Conservation (phyloP, 2,329 filamentous ascomycete genomes). For the Colletotrichum limetticola region DNA sequence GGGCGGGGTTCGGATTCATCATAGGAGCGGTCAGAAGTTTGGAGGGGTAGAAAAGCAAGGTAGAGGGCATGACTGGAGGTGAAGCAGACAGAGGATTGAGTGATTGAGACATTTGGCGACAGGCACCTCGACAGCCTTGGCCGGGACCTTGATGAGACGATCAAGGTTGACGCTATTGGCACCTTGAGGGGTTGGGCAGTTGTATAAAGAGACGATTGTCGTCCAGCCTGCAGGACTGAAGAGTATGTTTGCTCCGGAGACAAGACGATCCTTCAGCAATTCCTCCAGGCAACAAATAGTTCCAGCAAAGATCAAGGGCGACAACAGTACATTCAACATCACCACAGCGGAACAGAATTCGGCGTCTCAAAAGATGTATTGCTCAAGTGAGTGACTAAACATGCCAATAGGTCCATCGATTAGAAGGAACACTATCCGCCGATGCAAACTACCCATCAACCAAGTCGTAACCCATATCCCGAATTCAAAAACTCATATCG, state of each 20-base stretch:
- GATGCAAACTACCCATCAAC: neutral
- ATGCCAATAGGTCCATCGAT: slow-evolving; percentile 3
- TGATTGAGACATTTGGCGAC: neutral
- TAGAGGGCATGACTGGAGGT: neutral
- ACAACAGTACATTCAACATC: too few relatives aligned
- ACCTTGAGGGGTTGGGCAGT: slow-evolving; percentile 16
- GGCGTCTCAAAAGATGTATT: slow-evolving; percentile 21
- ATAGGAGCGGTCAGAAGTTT: slow-evolving; percentile 29
- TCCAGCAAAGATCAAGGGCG: neutral
- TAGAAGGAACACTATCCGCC: slow-evolving; percentile 9
- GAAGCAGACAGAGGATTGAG: too few relatives aligned
- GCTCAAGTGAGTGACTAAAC: slow-evolving; percentile 26
- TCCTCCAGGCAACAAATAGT: too few relatives aligned
- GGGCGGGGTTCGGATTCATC: slow-evolving; percentile 21
- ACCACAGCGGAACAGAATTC: neutral
- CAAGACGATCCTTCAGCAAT: too few relatives aligned
- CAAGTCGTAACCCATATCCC: neutral
- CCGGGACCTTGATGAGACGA: neutral
- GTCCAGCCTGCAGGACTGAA: too few relatives aligned
- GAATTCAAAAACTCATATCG: slow-evolving; percentile 8
- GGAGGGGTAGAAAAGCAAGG: neutral
- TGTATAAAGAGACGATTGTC: neutral
- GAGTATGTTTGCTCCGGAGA: too few relatives aligned
- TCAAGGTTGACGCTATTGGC: neutral
- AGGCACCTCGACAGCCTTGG: neutral